Conservation (phyloP, 257 asterid genomes). For the Scutellaria minor region DNA sequence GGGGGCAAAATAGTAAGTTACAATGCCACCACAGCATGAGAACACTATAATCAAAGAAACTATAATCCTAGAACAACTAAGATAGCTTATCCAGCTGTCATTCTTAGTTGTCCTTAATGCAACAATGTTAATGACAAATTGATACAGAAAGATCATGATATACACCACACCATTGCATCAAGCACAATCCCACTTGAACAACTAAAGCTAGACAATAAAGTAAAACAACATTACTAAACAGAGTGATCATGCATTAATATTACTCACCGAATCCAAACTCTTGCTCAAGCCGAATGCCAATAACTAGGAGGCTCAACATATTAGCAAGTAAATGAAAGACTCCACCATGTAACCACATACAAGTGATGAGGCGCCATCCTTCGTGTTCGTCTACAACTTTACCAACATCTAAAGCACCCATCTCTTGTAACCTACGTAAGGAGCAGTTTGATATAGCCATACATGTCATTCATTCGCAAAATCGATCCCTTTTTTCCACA, state of each 20-base stretch:
- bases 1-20: background rate
- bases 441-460: slow-evolving; percentile 18
- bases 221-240: background rate
- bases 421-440: slow-evolving; percentile 53
- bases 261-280: slow-evolving; percentile 90
- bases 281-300: slow-evolving; percentile 90
- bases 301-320: slow-evolving; percentile 82
- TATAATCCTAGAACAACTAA: background rate
- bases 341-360: slow-evolving; percentile 95
- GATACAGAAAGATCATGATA: slow-evolving; percentile 9
- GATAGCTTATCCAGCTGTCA: background rate
- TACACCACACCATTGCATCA: background rate
- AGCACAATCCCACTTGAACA: background rate
- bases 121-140: background rate
- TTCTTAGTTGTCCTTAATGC: slow-evolving; percentile 5
- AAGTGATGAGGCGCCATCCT: slow-evolving; percentile 91
- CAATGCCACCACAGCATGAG: background rate
- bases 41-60: background rate
- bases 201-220: background rate
- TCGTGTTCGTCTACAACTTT: slow-evolving; percentile 75
- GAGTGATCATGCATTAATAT: background rate
- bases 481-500: background rate
- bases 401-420: slow-evolving; percentile 85
- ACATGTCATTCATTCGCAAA: background rate
- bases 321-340: slow-evolving; percentile 86